Percentiles rank a stretch among this genome's conserved stretches.
These are phyloP conservation scores for Monoraphidium neglectum DNA, from an alignment of 139 green algal species.

Conservation along the genomic window DNA sequence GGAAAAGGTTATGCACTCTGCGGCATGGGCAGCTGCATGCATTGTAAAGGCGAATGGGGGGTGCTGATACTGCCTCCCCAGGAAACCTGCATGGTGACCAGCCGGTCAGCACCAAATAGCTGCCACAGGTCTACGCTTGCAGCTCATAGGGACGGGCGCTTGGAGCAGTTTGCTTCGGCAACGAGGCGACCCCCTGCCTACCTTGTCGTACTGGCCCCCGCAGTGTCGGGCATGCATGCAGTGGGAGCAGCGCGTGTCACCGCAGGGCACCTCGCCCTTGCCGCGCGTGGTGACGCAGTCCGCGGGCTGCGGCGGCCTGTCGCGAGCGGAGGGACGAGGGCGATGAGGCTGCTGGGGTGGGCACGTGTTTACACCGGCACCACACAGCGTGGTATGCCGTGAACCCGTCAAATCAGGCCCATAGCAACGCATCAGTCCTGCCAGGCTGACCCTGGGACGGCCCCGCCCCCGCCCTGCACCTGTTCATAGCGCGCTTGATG, in stretches of 20 bases:
- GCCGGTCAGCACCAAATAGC: constrained; percentile 6
- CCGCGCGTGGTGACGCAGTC: constrained; percentile 3
- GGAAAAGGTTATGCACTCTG: too few relatives aligned
- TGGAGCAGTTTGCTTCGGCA: background rate
- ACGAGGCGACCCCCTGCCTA: background rate
- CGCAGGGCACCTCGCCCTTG: constrained; percentile 29
- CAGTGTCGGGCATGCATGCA: constrained; percentile 62
- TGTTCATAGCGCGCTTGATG: constrained; percentile 65
- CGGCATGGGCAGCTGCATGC: too few relatives aligned
- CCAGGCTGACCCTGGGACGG: constrained; percentile 42
- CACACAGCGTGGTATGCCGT: background rate
- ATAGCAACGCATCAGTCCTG: background rate
- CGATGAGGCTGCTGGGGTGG: background rate
- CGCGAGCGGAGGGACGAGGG: background rate
- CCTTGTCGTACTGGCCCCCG: constrained; percentile 61
- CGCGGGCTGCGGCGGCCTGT: background rate
- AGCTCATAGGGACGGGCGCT: background rate
- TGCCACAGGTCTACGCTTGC: background rate
- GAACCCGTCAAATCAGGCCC: background rate
- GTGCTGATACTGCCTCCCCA: background rate
- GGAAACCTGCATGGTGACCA: background rate
- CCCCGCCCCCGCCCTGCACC: constrained; percentile 58
- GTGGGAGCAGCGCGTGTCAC: constrained; percentile 49
- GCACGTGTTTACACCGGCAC: too few relatives aligned
- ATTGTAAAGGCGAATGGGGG: too few relatives aligned